Evolutionary conservation across 495 filamentous ascomycete genomes (phyloP).

Genomic region (Podospora sp.): DNA sequence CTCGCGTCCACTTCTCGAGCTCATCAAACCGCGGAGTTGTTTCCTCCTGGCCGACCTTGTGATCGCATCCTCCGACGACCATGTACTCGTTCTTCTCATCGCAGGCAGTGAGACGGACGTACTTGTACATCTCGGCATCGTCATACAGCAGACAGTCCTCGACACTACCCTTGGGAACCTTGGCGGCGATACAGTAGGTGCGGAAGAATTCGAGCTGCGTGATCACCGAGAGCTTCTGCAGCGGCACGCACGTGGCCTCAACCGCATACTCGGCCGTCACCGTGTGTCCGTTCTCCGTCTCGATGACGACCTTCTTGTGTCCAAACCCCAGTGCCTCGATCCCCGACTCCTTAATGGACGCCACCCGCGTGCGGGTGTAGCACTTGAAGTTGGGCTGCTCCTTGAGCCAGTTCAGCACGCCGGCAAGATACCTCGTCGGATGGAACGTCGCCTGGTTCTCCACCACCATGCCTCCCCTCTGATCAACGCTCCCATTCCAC

Average conservation of each 20-base stretch:
- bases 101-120: constrained; percentile 55
- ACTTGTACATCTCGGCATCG: constrained; percentile 56
- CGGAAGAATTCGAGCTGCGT: constrained; percentile 53
- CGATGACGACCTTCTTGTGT: constrained; percentile 44
- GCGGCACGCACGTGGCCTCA: constrained; percentile 58
- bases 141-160: constrained; percentile 61
- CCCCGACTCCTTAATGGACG: constrained; percentile 51
- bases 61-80: constrained; percentile 61
- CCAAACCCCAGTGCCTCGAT: constrained; percentile 39
- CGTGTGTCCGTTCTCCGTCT: constrained; percentile 49
- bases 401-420: constrained; percentile 53
- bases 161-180: constrained; percentile 51
- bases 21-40: constrained; percentile 44
- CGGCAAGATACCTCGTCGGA: constrained; percentile 58
- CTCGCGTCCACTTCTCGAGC: constrained; percentile 55
- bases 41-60: constrained; percentile 62
- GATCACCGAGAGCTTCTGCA: constrained; percentile 57
- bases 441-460: constrained; percentile 60
- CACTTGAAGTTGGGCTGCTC: constrained; percentile 56
- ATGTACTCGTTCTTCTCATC: constrained; percentile 58
- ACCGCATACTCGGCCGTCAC: constrained; percentile 53
- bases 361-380: constrained; percentile 54
- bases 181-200: constrained; percentile 62
- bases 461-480: constrained; percentile 52
- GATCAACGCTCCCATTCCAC: constrained; percentile 52